phyloP scores from a whole-genome alignment of 768 basidiomycete genomes.

The Kondoa malvinella region DNA sequence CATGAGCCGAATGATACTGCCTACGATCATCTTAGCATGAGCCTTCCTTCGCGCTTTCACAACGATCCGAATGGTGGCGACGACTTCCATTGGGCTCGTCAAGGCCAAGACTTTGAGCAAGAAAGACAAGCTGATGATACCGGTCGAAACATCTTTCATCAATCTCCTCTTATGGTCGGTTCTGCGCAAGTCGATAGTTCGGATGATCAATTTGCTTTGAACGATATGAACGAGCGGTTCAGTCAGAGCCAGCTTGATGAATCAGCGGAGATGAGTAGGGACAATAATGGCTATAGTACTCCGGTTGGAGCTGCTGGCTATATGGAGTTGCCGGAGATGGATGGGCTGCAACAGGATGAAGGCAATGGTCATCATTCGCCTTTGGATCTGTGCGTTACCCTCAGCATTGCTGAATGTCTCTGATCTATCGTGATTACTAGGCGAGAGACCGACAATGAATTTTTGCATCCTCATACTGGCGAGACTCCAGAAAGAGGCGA shows the following conservation, averaged over 20 bases:
- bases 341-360: too few species aligned
- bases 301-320: too few species aligned
- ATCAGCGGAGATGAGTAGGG: neutral
- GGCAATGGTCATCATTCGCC: neutral
- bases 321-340: too few species aligned
- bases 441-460: neutral
- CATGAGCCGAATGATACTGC: neutral
- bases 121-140: neutral
- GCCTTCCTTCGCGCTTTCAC: neutral
- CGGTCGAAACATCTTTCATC: neutral
- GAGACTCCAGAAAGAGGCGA: neutral
- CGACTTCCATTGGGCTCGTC: neutral
- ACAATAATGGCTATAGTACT: too few species aligned
- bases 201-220: neutral
- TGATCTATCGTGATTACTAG: neutral
- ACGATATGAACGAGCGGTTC: neutral
- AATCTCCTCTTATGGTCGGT: neutral
- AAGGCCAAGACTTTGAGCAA: neutral
- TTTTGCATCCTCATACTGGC: neutral
- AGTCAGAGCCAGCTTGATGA: too few species aligned
- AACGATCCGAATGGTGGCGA: neutral
- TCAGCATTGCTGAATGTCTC: neutral
- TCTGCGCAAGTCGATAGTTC: neutral
- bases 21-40: neutral
- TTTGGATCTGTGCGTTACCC: neutral